These are phyloP conservation scores for Blastobotrys persicus DNA, from an alignment of 1,139 yeast species.

Conservation along the genomic window DNA sequence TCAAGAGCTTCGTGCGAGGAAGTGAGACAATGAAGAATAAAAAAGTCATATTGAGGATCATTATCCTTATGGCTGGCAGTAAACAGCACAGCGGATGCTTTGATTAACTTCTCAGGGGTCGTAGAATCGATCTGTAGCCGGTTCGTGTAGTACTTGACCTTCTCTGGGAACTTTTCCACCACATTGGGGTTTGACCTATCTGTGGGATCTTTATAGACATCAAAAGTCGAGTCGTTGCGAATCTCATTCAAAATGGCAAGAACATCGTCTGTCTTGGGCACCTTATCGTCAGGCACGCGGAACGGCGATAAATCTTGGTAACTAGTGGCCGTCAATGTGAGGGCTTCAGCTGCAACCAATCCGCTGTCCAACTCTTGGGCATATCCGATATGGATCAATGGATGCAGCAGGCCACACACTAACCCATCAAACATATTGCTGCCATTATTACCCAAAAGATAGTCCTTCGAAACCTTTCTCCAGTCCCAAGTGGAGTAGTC, in stretches of 20 bases:
- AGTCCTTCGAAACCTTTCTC: constrained; percentile 18
- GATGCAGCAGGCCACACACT: constrained; percentile 33
- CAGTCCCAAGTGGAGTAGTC: constrained; percentile 31
- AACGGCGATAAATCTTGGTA: constrained; percentile 5
- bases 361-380: constrained; percentile 35
- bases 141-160: constrained; percentile 23
- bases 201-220: constrained; percentile 18
- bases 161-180: constrained; percentile 16
- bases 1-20: constrained; percentile 33
- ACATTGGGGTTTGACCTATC: constrained; percentile 11
- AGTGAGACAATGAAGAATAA: constrained; percentile 34
- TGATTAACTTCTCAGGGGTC: constrained; percentile 25
- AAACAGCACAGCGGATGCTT: constrained; percentile 25
- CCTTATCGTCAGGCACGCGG: constrained; percentile 1
- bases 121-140: constrained; percentile 21
- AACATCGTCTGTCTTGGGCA: constrained; percentile 16
- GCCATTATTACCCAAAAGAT: constrained; percentile 5
- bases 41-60: constrained; percentile 31
- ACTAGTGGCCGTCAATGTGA: constrained; percentile 23
- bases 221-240: constrained; percentile 24
- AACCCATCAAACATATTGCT: constrained; percentile 26
- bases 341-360: constrained; percentile 35
- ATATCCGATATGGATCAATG: constrained; percentile 37
- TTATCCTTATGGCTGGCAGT: constrained; percentile 28
- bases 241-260: constrained; percentile 23